Percentiles rank a stretch among this genome's conserved stretches.
phyloP scores from a whole-genome alignment of 2,329 filamentous ascomycete species.

The Penicillium vulpinum region DNA sequence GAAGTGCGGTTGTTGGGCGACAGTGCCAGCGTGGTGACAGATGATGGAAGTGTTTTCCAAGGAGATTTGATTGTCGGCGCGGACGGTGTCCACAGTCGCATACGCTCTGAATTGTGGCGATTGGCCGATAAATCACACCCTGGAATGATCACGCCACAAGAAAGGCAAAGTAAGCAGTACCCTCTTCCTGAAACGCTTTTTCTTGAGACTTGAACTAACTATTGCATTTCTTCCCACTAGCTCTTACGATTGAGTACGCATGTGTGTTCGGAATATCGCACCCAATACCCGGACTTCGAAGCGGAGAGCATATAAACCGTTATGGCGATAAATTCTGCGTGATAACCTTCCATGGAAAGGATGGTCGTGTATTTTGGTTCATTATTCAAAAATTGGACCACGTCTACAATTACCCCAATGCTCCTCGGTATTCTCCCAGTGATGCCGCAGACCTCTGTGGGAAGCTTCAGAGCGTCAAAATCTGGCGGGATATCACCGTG shows the following conservation, averaged over 20 bases:
- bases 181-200: background rate
- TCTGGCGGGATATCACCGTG: slow-evolving; percentile 21
- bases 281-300: slow-evolving; percentile 10
- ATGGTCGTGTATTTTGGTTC: background rate
- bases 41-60: background rate
- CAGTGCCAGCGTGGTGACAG: background rate
- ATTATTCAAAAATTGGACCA: background rate
- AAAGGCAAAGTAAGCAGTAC: background rate
- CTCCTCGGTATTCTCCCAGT: slow-evolving; percentile 18
- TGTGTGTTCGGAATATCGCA: slow-evolving; percentile 35
- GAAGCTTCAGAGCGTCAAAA: slow-evolving; percentile 5
- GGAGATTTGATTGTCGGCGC: slow-evolving; percentile 11
- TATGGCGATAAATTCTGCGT: background rate
- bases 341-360: background rate
- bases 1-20: background rate
- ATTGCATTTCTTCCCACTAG: background rate
- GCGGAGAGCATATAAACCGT: slow-evolving; percentile 16
- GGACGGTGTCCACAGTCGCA: slow-evolving; percentile 12
- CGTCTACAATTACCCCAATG: background rate
- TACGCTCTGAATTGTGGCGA: slow-evolving; percentile 4
- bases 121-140: background rate
- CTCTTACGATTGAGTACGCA: slow-evolving; percentile 26
- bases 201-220: background rate
- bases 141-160: background rate
- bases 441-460: slow-evolving; percentile 19